These are phyloP conservation scores for Lactifluus volemus DNA, from an alignment of 768 basidiomycete species.

Conservation along the genomic window DNA sequence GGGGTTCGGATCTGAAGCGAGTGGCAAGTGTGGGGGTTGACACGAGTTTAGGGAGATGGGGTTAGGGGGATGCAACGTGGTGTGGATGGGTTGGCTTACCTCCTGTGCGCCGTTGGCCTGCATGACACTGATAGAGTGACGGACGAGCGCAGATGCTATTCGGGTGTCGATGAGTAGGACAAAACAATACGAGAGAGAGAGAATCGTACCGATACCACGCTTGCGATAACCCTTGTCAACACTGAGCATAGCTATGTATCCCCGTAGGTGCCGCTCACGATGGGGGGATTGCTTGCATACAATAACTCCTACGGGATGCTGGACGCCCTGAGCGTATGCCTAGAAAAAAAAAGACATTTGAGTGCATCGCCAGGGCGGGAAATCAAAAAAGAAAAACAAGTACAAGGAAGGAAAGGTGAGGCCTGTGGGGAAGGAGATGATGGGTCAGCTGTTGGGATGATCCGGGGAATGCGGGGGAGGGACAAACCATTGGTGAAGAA, in stretches of 20 bases:
- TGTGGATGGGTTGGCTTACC: slow-evolving; percentile 35
- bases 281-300: slow-evolving; percentile 97
- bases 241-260: slow-evolving; percentile 98
- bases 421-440: slow-evolving; percentile 41
- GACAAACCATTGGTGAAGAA: slow-evolving; percentile 89
- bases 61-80: slow-evolving; percentile 17
- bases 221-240: slow-evolving; percentile 80
- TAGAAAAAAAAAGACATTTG: not conserved
- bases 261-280: slow-evolving; percentile 63
- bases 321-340: slow-evolving; percentile 9
- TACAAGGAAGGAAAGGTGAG: slow-evolving; percentile 79
- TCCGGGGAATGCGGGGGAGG: slow-evolving; percentile 10
- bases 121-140: slow-evolving; percentile 80
- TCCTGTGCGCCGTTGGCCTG: slow-evolving; percentile 74
- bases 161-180: not conserved
- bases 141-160: slow-evolving; percentile 48
- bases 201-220: slow-evolving; percentile 93
- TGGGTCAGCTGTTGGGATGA: slow-evolving; percentile 25
- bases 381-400: slow-evolving; percentile 2
- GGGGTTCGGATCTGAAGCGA: not conserved
- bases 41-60: slow-evolving; percentile 1
- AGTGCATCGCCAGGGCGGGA: not conserved
- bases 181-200: not conserved
- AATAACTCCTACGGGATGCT: slow-evolving; percentile 75
- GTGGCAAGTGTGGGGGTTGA: not conserved